Percentiles rank a stretch among this genome's conserved stretches.
These are phyloP conservation scores for Saccharomyces mikatae DNA, from an alignment of 805 yeast species.

Conservation along the genomic window DNA sequence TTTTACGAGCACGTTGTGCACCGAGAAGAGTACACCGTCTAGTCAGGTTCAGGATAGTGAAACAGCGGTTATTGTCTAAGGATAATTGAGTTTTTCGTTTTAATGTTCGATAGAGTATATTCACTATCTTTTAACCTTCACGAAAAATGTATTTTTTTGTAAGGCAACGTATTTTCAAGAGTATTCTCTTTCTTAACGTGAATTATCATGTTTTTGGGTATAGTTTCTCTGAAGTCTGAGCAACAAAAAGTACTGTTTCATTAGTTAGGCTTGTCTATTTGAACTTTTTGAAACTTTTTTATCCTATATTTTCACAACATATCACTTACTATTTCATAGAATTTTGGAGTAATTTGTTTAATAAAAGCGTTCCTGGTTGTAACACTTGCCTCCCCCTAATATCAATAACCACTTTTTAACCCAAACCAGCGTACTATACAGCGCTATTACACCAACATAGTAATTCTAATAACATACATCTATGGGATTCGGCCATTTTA, in stretches of 20 bases:
- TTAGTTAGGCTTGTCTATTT: too few species aligned
- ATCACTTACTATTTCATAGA: not conserved
- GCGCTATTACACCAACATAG: not conserved
- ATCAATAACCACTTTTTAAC: not conserved
- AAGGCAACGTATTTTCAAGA: not conserved
- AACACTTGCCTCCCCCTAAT: not conserved
- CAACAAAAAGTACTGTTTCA: not conserved
- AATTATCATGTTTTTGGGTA: too few species aligned
- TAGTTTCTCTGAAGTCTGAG: too few species aligned
- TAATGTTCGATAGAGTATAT: too few species aligned
- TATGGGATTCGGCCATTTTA: constrained; percentile 93
- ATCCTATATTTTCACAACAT: not conserved
- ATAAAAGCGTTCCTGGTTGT: not conserved
- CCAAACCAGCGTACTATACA: not conserved
- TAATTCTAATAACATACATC: constrained; percentile 61
- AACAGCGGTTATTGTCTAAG: not conserved
- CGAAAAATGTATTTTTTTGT: not conserved
- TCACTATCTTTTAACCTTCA: not conserved
- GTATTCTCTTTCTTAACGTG: not conserved
- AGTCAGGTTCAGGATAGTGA: not conserved
- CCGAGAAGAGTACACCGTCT: not conserved
- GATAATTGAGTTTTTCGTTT: not conserved
- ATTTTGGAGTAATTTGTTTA: not conserved
- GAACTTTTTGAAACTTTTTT: too few species aligned
- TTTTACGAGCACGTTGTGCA: not conserved